Base-by-base conservation (phyloP, 352 stramenopile species). In the Phytophthora multivora region DNA sequence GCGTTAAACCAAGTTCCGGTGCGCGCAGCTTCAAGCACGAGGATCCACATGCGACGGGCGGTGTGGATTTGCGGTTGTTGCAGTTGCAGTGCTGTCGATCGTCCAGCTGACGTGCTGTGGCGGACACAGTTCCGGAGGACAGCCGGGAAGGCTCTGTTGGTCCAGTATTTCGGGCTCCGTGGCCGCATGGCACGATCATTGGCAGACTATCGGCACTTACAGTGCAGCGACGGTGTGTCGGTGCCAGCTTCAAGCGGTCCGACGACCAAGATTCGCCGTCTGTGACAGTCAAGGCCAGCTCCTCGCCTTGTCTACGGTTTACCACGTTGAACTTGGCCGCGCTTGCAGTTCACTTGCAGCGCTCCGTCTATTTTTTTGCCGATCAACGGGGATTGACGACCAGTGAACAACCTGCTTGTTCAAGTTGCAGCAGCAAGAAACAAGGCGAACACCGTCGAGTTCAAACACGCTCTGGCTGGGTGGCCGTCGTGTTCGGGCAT, bases 401-500 rank as follows among this genome's bases (percentile, higher is more conserved):
- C 36, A 57, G 43, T 50, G 46, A 59, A 71, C 50, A 30, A 45
- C 18, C 19, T 25, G 47, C 35, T 62, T 54, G 56, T 66, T 71
- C 55, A 71, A 71, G 49, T 66, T 71, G 40, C 63, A 71, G 56
- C 63, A 66, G 63, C 49, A 47, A 71, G 63, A 71, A 71, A 62
- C 42, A 26, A 63, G 48, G 26, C 47, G 26, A 38, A 18, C 59
- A 18, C 38, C 25, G 25, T 8, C 41, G 55, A 58, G 48, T 55
- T 48, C 43, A 58, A 69, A 61, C 62, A 65, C 48, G 47, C 52
- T 33, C 18, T 12, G 28, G 26, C 19, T 15, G 1, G 16, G 40
- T 30, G 9, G 30, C 2, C 25, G 16, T 55, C 55, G 55, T 63
- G 45, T 63, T 55, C 35, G 36, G 16, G 6, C 13, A 3, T 36